Evolutionary conservation across 148 eudicot species (phyloP).

Genomic region (Selenicereus undatus): DNA sequence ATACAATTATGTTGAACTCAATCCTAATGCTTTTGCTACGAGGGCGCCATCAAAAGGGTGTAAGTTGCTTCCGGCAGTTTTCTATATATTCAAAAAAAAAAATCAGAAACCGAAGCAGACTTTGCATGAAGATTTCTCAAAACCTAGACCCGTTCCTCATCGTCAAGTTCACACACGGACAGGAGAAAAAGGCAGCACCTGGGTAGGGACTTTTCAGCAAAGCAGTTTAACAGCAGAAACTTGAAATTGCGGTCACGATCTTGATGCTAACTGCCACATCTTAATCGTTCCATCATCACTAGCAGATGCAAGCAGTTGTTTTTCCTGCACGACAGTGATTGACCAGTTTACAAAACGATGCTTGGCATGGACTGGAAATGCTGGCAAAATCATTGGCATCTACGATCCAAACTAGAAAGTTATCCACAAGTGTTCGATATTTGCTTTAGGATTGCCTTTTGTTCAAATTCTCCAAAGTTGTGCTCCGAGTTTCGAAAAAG

Average conservation of each 20-base stretch:
- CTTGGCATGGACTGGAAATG: not conserved
- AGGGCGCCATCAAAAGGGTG: not conserved
- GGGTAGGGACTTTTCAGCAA: not conserved
- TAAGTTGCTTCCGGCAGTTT: not conserved
- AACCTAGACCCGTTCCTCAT: too few relatives aligned
- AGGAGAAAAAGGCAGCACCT: too few relatives aligned
- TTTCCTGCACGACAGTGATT: conserved; percentile 39
- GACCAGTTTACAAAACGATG: not conserved
- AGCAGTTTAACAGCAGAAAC: not conserved
- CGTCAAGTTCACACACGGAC: not conserved
- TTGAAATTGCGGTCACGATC: conserved; percentile 15
- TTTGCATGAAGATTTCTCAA: too few relatives aligned
- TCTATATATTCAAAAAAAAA: too few relatives aligned
- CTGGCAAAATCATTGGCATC: not conserved
- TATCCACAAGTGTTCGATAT: too few relatives aligned
- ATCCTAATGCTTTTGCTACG: not conserved
- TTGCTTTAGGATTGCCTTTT: too few relatives aligned
- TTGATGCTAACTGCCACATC: conserved; percentile 61
- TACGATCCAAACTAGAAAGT: not conserved
- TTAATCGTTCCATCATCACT: conserved; percentile 81
- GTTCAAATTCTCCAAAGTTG: too few relatives aligned
- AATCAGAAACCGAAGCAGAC: too few relatives aligned
- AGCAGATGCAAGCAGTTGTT: conserved; percentile 65
- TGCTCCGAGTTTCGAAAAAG: too few relatives aligned
- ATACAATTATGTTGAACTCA: not conserved